Evolutionary conservation across 78 protist genomes (phyloP), one percentile per base, ranked within the genome.

Genomic region (Parvularia atlantis): DNA sequence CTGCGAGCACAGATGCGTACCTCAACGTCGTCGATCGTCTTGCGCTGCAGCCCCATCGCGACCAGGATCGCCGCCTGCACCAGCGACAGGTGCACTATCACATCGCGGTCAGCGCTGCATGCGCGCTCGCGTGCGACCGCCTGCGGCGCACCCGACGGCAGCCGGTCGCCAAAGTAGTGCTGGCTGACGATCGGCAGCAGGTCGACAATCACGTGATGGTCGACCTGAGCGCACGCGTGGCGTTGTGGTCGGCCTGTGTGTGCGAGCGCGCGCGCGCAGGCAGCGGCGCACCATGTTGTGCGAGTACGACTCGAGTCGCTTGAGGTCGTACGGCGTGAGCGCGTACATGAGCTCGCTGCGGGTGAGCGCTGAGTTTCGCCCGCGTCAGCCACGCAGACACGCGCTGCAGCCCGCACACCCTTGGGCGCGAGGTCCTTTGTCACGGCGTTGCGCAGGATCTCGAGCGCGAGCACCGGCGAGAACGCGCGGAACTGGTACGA

Each of bases 131-230:
- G 20, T 26, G 17, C 1, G 10, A 26, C n/a, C 50, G 35, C 31
- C 26, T 20, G 3, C 68, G 0, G 58, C 1, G 31, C 35, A 52
- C 13, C 20, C 4, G 4, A n/a, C 31, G 79, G 72, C 35, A 88
- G 11, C 20, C 62, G 57, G 22, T 33, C 72, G 4, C 20, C 13
- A 66, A 95, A 95, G 65, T 60, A 77, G 17, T 78, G 70, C 30
- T 74, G 65, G 17, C 94, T 86, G 2, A 92, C 7, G 24, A 31
- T 26, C 24, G 98, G 98, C 31, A 94, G 33, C 22, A 96, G 48
- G 40, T 95, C 99, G 28, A 91, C 20, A 48, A 95, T 50, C 26
- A 93, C 86, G 59, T 87, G 91, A 72, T 83, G 86, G 71, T 96
- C 99, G 6, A 89, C 78, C 14, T 90, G 33, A n/a, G n/a, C n/a